Evolutionary conservation across 1,284 basidiomycete species (phyloP).

Genomic region (Flammula alnicola): DNA sequence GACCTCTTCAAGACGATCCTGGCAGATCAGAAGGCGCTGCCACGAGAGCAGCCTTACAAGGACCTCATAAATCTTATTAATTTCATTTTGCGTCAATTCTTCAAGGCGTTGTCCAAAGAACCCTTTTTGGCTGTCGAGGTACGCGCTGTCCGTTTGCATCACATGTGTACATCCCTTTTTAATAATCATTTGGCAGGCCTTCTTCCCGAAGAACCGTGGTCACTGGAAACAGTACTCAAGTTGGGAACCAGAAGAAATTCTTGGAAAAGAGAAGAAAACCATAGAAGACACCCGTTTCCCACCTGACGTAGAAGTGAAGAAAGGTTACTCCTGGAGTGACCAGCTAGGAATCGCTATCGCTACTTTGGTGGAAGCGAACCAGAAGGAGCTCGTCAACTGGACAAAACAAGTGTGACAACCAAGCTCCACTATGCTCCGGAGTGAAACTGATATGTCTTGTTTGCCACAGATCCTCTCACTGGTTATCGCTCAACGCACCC

Average conservation of each 20-base stretch:
- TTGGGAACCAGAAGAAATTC: constrained; percentile 73
- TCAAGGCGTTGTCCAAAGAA: constrained; percentile 84
- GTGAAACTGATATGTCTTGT: constrained; percentile 6
- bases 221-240: constrained; percentile 86
- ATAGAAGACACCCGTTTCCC: constrained; percentile 54
- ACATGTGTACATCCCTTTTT: constrained; percentile 7
- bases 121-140: constrained; percentile 87
- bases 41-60: constrained; percentile 77
- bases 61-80: constrained; percentile 85
- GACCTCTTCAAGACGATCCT: constrained; percentile 85
- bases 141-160: constrained; percentile 22
- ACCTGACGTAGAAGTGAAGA: constrained; percentile 82
- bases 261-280: constrained; percentile 43
- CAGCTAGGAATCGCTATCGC: constrained; percentile 87
- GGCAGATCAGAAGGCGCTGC: constrained; percentile 75
- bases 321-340: constrained; percentile 88
- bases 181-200: constrained; percentile 55
- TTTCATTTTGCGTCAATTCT: constrained; percentile 88
- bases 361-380: constrained; percentile 69
- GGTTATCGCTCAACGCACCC: constrained; percentile 68
- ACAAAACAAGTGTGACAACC: constrained; percentile 67
- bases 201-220: constrained; percentile 88
- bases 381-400: constrained; percentile 76
- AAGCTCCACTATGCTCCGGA: constrained; percentile 12
- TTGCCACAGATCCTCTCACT: constrained; percentile 64